Evolutionary conservation across 2,329 filamentous ascomycete species (phyloP), one percentile per base, ranked within the genome.

Genomic region (Trichoderma gracile): DNA sequence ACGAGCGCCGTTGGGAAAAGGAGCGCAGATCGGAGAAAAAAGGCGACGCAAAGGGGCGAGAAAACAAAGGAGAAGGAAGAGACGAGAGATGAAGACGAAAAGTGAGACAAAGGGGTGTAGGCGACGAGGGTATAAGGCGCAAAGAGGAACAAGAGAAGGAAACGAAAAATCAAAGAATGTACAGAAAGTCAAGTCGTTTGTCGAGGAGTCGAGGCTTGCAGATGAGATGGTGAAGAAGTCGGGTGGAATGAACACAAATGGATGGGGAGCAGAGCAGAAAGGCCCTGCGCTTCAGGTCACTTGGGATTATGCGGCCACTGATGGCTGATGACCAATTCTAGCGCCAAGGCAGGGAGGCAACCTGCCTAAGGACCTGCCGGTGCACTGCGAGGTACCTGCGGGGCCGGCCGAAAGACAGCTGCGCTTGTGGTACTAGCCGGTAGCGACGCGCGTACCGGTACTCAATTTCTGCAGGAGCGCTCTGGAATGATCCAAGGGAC

Each of bases 301-400:
- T 33, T 33, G 53, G 52, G 56, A 61, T 53, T 56, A 65, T 61
- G 56, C 63, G 56, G 59, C 63, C 49, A 43, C 52, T 65, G 55
- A 65, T 65, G 63, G 57, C 61, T 57, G 61, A 65, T 65, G 63
- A 54, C 49, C 52, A 63, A 63, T 57, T 27, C 47, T 12, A 9
- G 33, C 33, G 33, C 33, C 33, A 38, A 38, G 33, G 12, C 33
- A 65, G 56, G 63, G 43, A 47, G 40, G 58, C 33, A 38, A 14
- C 33, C 33, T 40, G 46, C n/a, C n/a, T n/a, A n/a, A n/a, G n/a
- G 56, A 59, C 63, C 63, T 50, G 63, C 47, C 38, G 46, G 61
- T 59, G 62, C 54, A 45, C 19, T 6, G 21, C 14, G n/a, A 47
- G 47, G 42, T 63, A 52, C 60, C 17, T 56, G 60, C 43, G 30